A percentile compares a stretch with the other conserved stretches of the same genome.
Conservation (phyloP, 2,329 filamentous ascomycete species). For the Pyricularia grisea region DNA sequence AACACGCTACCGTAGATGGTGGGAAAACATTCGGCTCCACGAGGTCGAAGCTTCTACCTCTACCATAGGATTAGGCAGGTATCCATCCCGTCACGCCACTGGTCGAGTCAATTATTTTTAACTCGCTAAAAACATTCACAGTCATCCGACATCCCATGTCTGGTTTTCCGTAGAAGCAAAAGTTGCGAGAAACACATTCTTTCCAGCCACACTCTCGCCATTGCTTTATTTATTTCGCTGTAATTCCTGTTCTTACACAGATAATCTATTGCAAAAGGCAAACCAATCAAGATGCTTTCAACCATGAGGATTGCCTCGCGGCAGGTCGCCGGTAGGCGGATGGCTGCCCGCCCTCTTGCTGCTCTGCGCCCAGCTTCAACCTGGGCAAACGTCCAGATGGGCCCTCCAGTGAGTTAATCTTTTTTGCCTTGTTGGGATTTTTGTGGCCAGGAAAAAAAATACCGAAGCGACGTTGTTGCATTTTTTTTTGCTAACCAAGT, state of each 20-base stretch:
- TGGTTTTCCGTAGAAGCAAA: not conserved
- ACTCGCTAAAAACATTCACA: not conserved
- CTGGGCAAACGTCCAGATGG: constrained; percentile 87
- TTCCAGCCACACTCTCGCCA: not conserved
- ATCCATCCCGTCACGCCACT: not conserved
- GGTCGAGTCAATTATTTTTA: not conserved
- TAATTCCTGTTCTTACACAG: not conserved
- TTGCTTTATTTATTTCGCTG: not conserved
- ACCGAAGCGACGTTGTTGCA: not conserved
- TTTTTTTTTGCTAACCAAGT: constrained; percentile 1
- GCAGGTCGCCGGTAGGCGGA: constrained; percentile 32
- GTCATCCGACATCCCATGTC: not conserved
- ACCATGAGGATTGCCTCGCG: constrained; percentile 43
- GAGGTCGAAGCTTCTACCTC: not conserved
- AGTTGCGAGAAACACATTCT: not conserved
- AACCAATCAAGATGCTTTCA: constrained; percentile 41
- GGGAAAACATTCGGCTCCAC: not conserved
- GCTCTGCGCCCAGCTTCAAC: constrained; percentile 58
- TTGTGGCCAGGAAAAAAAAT: not conserved
- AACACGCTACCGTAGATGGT: not conserved
- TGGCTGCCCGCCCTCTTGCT: constrained; percentile 28
- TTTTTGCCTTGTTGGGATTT: not conserved
- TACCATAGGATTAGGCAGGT: not conserved
- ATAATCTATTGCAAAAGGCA: not conserved
- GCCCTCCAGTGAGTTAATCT: constrained; percentile 68